A percentile compares a stretch with the other conserved stretches of the same genome.
Conservation (phyloP, 306 rosid species). For the Mimosa pudica region DNA sequence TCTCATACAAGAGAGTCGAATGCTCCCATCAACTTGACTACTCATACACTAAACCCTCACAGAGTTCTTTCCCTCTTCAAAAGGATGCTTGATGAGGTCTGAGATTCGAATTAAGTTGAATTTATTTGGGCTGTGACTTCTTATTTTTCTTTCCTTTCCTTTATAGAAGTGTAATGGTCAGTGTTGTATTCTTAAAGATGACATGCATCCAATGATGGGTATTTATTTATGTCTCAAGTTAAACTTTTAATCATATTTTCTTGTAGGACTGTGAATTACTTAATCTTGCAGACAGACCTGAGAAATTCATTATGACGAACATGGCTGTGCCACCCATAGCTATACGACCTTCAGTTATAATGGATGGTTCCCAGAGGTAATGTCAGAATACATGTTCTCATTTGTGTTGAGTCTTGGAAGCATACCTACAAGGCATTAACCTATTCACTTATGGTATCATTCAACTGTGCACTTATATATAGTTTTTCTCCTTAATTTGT, state of each 20-base stretch:
- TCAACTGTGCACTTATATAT: conserved; percentile 23
- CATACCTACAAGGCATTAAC: not conserved
- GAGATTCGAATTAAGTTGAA: conserved; percentile 22
- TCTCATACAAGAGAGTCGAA: conserved; percentile 56
- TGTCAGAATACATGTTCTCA: conserved; percentile 24
- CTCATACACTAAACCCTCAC: conserved; percentile 56
- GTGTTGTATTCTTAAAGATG: conserved; percentile 11
- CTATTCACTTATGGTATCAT: conserved; percentile 2
- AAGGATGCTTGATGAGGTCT: conserved; percentile 76
- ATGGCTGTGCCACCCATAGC: conserved; percentile 84
- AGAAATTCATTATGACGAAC: conserved; percentile 65
- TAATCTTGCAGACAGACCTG: conserved; percentile 78
- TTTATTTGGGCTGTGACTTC: conserved; percentile 16
- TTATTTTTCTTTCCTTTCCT: conserved; percentile 24
- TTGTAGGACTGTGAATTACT: conserved; percentile 87
- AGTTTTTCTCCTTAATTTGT: conserved; percentile 32
- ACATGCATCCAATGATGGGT: conserved; percentile 20
- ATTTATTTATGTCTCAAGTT: conserved; percentile 35
- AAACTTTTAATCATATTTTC: conserved; percentile 33
- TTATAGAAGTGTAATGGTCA: not conserved
- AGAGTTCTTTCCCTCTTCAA: conserved; percentile 65
- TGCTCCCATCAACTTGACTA: conserved; percentile 35
- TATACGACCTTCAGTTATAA: conserved; percentile 89
- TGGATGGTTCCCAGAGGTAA: conserved; percentile 80
- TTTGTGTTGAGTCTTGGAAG: conserved; percentile 32